A percentile compares a stretch with the other conserved stretches of the same genome.
Conservation (phyloP, 108 stramenopile genomes). For the Nannochloropsis oceanica region DNA sequence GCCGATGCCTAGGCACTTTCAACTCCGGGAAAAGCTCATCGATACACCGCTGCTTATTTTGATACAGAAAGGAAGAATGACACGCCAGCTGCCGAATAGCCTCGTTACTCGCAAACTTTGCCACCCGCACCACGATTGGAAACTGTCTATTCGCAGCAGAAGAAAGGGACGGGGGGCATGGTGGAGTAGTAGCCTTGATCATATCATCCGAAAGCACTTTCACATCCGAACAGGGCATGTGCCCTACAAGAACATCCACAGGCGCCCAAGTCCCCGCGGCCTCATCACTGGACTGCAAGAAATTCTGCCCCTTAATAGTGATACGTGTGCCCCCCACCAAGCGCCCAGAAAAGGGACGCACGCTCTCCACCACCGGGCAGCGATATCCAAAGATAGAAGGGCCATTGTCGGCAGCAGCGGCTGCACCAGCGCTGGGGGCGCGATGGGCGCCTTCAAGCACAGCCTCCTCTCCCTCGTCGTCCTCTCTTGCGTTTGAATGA, state of each 20-base stretch:
- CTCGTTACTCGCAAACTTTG: not conserved
- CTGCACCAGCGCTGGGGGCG: too few species aligned
- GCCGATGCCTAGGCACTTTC: not conserved
- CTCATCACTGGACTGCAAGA: not conserved
- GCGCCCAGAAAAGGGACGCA: not conserved
- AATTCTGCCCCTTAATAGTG: not conserved
- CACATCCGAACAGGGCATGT: not conserved
- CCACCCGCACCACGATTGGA: not conserved
- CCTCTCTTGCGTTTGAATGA: not conserved
- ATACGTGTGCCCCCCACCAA: not conserved
- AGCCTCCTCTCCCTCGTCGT: not conserved
- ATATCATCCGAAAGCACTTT: not conserved
- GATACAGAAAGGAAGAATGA: not conserved
- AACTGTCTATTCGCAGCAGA: not conserved
- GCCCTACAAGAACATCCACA: not conserved
- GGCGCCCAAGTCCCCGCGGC: not conserved
- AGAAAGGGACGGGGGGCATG: not conserved
- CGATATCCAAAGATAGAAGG: not conserved
- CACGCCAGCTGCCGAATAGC: not conserved
- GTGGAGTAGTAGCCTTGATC: not conserved
- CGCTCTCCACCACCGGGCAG: not conserved
- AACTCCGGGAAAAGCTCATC: not conserved
- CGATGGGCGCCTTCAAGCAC: not conserved
- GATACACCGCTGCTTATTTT: not conserved
- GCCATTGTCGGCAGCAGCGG: not conserved